Evolutionary conservation across 352 stramenopile genomes (phyloP), one percentile per base, ranked within the genome.

Genomic region (Saprolegnia parasitica): DNA sequence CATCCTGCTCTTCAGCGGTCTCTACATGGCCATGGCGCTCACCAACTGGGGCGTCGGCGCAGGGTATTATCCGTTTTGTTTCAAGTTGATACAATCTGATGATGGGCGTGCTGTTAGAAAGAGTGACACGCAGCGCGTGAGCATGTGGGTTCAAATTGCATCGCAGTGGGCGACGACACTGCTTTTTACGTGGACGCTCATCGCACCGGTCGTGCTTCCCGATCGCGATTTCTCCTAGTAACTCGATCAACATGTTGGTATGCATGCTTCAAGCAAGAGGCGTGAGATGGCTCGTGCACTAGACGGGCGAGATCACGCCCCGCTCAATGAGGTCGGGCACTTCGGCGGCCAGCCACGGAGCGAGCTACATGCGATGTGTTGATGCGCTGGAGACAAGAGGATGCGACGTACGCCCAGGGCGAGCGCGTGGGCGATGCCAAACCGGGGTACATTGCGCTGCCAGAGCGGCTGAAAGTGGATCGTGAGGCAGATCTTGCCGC

Each of bases 71-170:
- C 20, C 13, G 23, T 56, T 16, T 23, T 62, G 21, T 37, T 15
- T 20, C 6, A 39, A n/a, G 42, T n/a, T 49, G 13, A n/a, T 49
- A 23, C 4, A 62, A 42, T n/a, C n/a, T n/a, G n/a, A n/a, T n/a
- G n/a, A n/a, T 35, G 2, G 29, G 5, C 2, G 29, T 35, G 29
- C 49, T 56, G 16, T 62, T 49, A 49, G 11, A 4, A 5, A 26
- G 26, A 37, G n/a, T 5, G 39, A 65, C 35, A 52, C 56, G 35
- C 18, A 47, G 13, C 18, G 18, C 9, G 77, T 95, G 0, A 96
- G 84, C n/a, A 98, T 98, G 92, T 98, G 93, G 93, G 93, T 99
- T 65, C 93, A 98, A 50, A 96, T 98, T 75, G 76, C 82, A 15
- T 86, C 89, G 23, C 95, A 98, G 67, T 98, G 96, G 94, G 68